phyloP scores from a whole-genome alignment of 768 basidiomycete genomes.

The Suillus plorans region DNA sequence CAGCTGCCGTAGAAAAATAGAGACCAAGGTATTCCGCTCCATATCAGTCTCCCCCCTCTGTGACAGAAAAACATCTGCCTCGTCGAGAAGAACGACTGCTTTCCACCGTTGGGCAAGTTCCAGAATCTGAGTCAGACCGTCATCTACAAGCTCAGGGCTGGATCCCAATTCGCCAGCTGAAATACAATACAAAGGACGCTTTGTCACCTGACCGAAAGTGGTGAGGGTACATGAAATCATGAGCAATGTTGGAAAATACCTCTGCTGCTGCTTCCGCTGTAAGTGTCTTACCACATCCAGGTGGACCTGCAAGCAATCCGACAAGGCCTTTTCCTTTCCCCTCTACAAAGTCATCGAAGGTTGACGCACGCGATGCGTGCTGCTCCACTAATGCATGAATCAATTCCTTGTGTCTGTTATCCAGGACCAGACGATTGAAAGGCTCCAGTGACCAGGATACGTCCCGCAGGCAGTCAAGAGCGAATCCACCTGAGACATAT shows the following conservation, averaged over 20 bases:
- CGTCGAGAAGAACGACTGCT: slow-evolving; percentile 56
- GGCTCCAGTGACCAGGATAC: not conserved
- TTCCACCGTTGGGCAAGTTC: slow-evolving; percentile 58
- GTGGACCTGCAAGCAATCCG: slow-evolving; percentile 27
- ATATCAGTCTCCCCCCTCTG: slow-evolving; percentile 48
- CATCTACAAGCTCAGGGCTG: not conserved
- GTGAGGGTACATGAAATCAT: not conserved
- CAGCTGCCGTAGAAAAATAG: slow-evolving; percentile 61
- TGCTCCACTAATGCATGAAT: not conserved
- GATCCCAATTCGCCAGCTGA: not conserved
- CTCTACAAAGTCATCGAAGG: not conserved
- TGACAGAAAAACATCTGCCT: slow-evolving; percentile 55
- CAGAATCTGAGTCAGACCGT: slow-evolving; percentile 29
- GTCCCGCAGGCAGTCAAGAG: not conserved
- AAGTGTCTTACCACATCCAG: slow-evolving; percentile 48
- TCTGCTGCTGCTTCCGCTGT: slow-evolving; percentile 61
- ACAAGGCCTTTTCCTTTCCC: slow-evolving; percentile 6
- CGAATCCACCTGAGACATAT: not conserved
- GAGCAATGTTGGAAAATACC: slow-evolving; percentile 33
- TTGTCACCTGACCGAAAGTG: not conserved
- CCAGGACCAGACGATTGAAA: not conserved
- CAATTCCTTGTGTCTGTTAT: not conserved
- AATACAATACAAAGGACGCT: not conserved
- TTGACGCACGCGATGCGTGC: not conserved
- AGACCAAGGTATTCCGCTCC: slow-evolving; percentile 61